These are phyloP conservation scores for Ambrosiella xylebori DNA, from an alignment of 2,329 filamentous ascomycete genomes.

Conservation along the genomic window DNA sequence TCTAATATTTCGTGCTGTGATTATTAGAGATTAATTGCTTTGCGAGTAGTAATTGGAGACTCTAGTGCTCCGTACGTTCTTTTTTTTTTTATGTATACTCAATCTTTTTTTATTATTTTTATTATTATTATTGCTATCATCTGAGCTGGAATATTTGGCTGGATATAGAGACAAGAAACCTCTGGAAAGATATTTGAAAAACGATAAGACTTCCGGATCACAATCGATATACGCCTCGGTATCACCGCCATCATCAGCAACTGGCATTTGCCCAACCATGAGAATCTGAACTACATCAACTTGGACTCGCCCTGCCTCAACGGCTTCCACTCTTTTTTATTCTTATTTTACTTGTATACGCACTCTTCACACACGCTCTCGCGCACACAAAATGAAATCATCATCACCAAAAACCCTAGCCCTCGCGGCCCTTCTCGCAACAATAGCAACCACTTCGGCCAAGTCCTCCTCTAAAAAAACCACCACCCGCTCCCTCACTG, in stretches of 20 bases:
- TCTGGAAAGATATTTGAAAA: not conserved
- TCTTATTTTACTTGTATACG: not conserved
- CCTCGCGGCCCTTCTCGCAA: conserved; percentile 1
- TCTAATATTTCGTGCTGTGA: not conserved
- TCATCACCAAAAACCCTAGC: not conserved
- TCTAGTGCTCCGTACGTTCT: not conserved
- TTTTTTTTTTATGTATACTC: not conserved
- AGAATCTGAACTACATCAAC: too few species aligned
- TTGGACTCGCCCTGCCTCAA: not conserved
- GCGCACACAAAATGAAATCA: conserved; percentile 5
- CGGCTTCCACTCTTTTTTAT: not conserved
- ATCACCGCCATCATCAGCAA: too few species aligned
- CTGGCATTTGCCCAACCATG: too few species aligned
- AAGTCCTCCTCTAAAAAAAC: not conserved
- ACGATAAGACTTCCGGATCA: too few species aligned
- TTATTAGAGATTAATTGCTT: not conserved
- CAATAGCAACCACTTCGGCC: not conserved
- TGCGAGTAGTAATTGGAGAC: not conserved
- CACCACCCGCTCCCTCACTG: conserved; percentile 6
- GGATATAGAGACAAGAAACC: not conserved
- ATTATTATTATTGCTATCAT: not conserved
- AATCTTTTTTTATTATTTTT: not conserved
- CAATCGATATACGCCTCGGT: too few species aligned
- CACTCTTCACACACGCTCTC: not conserved
- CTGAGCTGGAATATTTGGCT: not conserved